Conservation (phyloP, 768 basidiomycete species). For the Mycena rosella region DNA sequence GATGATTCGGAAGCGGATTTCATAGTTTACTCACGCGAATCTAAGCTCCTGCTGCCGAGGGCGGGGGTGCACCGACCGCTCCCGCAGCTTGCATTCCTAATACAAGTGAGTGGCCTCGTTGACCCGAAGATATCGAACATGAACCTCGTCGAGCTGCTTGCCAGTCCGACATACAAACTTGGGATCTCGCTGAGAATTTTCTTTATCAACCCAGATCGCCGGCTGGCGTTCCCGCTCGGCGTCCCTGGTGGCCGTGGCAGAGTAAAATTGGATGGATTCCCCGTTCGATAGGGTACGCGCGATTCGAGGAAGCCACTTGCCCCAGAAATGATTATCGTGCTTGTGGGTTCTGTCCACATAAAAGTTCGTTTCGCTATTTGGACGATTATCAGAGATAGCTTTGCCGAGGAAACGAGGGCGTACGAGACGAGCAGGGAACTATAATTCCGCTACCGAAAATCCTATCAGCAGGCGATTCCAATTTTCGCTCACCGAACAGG, state of each 20-base stretch:
- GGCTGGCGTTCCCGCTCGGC: conserved; percentile 2
- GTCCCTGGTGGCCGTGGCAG: not conserved
- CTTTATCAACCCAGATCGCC: not conserved
- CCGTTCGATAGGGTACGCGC: not conserved
- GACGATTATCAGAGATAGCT: not conserved
- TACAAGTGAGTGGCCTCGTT: not conserved
- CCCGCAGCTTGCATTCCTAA: not conserved
- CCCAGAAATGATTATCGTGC: not conserved
- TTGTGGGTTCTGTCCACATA: not conserved
- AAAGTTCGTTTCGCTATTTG: not conserved
- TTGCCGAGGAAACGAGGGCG: not conserved
- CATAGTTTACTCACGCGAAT: too few relatives aligned
- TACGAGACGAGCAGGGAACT: not conserved
- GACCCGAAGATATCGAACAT: not conserved
- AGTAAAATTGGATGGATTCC: not conserved
- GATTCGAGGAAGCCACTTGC: not conserved
- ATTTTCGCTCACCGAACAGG: not conserved
- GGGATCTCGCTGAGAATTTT: not conserved
- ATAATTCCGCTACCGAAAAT: not conserved
- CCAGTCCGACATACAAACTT: not conserved
- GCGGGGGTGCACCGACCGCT: too few relatives aligned
- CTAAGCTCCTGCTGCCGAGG: too few relatives aligned
- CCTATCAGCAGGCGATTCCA: too few relatives aligned
- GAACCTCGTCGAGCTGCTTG: not conserved
- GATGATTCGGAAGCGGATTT: too few relatives aligned